These are phyloP conservation scores for Brachypodium distachyon DNA, from an alignment of 202 grass and related monocot species.

Conservation along the genomic window DNA sequence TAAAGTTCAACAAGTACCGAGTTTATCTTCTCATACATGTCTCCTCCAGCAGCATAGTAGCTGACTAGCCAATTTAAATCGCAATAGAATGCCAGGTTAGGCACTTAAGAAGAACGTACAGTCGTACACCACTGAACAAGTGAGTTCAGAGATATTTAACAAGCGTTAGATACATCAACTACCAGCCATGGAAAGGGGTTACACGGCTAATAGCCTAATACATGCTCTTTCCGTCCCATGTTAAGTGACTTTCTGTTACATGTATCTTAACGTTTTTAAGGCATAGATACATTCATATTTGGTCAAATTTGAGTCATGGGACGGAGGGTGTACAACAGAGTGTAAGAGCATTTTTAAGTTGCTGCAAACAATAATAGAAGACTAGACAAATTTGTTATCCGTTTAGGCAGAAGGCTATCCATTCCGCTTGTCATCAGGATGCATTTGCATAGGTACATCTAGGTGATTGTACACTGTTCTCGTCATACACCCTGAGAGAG, in stretches of 20 bases:
- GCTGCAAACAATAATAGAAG: neutral
- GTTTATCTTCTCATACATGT: neutral
- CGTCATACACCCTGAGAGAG: neutral
- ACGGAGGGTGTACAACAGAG: constrained; percentile 12
- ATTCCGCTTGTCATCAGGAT: neutral
- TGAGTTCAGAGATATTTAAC: neutral
- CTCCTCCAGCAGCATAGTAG: neutral
- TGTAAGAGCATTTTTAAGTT: neutral
- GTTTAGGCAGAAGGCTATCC: neutral
- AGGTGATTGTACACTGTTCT: neutral
- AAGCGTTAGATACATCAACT: constrained; percentile 11
- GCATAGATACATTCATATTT: too few relatives aligned
- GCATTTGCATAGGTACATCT: neutral
- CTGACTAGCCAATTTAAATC: neutral
- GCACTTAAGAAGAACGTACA: neutral
- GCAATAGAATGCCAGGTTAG: neutral
- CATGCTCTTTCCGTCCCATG: too few relatives aligned
- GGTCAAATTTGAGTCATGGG: too few relatives aligned
- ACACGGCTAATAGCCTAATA: neutral
- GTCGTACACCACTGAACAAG: neutral
- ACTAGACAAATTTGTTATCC: neutral
- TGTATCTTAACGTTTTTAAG: too few relatives aligned
- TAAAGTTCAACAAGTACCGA: neutral
- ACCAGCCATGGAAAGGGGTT: neutral
- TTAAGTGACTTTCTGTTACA: too few relatives aligned